A percentile compares a stretch with the other conserved stretches of the same genome.
phyloP scores from a whole-genome alignment of 345 rosid species.

The Garcia nutans region DNA sequence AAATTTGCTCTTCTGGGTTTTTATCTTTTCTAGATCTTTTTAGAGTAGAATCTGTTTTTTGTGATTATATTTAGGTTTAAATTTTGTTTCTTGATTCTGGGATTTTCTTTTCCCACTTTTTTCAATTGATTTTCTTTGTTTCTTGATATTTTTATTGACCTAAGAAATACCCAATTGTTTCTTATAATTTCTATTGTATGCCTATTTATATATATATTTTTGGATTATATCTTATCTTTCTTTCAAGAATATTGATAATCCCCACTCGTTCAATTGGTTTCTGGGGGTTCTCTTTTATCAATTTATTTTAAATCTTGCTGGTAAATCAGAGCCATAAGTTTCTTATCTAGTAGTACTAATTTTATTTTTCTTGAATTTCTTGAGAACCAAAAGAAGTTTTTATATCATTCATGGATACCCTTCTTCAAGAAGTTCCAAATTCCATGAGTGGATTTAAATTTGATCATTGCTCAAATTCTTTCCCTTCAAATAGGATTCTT shows the following conservation, averaged over 20 bases:
- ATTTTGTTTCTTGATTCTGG: background rate
- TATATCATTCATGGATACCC: constrained; percentile 18
- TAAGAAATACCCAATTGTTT: background rate
- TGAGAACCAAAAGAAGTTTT: background rate
- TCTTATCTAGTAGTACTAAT: constrained; percentile 4
- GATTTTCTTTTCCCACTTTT: background rate
- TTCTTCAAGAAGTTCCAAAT: constrained; percentile 19
- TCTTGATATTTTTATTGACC: background rate
- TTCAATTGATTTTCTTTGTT: background rate
- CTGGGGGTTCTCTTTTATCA: background rate
- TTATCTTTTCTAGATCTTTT: background rate
- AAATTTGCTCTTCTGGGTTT: background rate
- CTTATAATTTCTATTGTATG: background rate
- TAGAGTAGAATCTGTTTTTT: too few relatives aligned
- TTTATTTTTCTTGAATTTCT: background rate
- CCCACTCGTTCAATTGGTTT: background rate
- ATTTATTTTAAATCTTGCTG: background rate
- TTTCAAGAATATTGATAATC: too few relatives aligned
- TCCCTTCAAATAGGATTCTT: constrained; percentile 13
- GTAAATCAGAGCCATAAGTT: constrained; percentile 1
- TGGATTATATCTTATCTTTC: background rate
- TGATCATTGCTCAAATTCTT: background rate
- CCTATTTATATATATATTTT: too few relatives aligned
- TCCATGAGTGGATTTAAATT: constrained; percentile 15
- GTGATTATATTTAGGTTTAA: too few relatives aligned